phyloP scores from a whole-genome alignment of 805 yeast genomes.

The Vanderwaltozyma tropicalis region DNA sequence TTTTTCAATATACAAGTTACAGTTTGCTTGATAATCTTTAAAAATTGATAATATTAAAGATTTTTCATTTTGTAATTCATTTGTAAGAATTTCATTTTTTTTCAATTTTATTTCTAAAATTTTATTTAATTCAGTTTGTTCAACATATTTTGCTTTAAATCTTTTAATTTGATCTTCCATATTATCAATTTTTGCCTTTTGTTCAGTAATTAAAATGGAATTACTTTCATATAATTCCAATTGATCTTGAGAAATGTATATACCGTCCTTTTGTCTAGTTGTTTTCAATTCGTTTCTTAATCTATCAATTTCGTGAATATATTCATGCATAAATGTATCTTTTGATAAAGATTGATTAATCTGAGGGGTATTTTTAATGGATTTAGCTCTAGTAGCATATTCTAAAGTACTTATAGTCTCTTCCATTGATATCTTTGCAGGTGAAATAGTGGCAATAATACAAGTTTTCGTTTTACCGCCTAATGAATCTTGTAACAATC shows the following conservation, averaged over 20 bases:
- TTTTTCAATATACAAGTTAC: constrained; percentile 7
- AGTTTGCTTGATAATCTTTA: constrained; percentile 11
- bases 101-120: constrained; percentile 14
- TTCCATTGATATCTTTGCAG: constrained; percentile 58
- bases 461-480: constrained; percentile 82
- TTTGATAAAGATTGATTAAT: constrained; percentile 44
- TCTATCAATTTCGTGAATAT: constrained; percentile 44
- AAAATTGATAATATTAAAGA: constrained; percentile 7
- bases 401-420: constrained; percentile 76
- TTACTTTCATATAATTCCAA: constrained; percentile 35
- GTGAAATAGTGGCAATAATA: constrained; percentile 73
- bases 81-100: constrained; percentile 6
- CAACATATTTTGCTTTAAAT: constrained; percentile 33
- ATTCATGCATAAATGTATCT: constrained; percentile 32
- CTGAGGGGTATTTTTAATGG: constrained; percentile 60
- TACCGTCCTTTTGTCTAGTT: constrained; percentile 45
- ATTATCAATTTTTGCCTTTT: constrained; percentile 36
- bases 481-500: constrained; percentile 68
- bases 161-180: constrained; percentile 38
- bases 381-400: constrained; percentile 75
- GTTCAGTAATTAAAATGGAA: constrained; percentile 40
- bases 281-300: constrained; percentile 52
- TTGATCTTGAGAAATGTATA: constrained; percentile 45
- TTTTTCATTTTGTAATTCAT: neutral
- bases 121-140: constrained; percentile 22